Evolutionary conservation across 768 basidiomycete genomes (phyloP), one percentile per base, ranked within the genome.

Genomic region (Panaeolus cyanescens): DNA sequence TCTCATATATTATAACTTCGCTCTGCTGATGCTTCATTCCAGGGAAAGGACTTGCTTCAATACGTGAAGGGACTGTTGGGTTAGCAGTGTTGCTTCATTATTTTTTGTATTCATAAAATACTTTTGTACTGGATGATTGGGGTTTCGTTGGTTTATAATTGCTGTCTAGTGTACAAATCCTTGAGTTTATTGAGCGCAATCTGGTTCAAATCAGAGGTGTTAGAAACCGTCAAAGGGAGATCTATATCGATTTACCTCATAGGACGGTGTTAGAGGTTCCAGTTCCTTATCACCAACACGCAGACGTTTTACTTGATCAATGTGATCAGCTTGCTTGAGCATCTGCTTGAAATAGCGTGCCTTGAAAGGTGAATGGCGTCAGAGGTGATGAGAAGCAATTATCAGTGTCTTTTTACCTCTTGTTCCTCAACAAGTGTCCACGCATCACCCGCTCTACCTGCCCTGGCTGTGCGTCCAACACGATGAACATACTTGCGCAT

Each of bases 401-500:
- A 17, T 31, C 5, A 39, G 56, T 10, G 40, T 5, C 30, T 57
- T 63, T 77, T 37, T 36, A 89, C 92, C 83, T 94, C 92, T 71
- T 97, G 96, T 71, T 95, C 91, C 78, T 99, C 97, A 6, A 99
- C 92, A 67, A 99, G 75, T 1, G 91, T 92, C 96, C 96, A 99
- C 2, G 96, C 95, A 64, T 91, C 85, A 5, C 97, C 97, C 20
- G 77, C 75, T 50, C 91, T 81, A 7, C 97, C 97, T 3, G 97
- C 97, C 55, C 97, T 85, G 2, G 97, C 97, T 5, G 97, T 99
- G 42, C 97, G 84, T 20, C 97, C 97, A 8, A 96, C 96, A 57
- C 97, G 90, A 74, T 99, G 97, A 10, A 99, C 93, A 70, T 99
- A 99, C 73, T 99, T 99, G 55, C 94, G 85, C 86, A 98, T 95